These are phyloP conservation scores for Paramarasmius palmivorus DNA, from an alignment of 1,284 basidiomycete genomes.

Conservation along the genomic window DNA sequence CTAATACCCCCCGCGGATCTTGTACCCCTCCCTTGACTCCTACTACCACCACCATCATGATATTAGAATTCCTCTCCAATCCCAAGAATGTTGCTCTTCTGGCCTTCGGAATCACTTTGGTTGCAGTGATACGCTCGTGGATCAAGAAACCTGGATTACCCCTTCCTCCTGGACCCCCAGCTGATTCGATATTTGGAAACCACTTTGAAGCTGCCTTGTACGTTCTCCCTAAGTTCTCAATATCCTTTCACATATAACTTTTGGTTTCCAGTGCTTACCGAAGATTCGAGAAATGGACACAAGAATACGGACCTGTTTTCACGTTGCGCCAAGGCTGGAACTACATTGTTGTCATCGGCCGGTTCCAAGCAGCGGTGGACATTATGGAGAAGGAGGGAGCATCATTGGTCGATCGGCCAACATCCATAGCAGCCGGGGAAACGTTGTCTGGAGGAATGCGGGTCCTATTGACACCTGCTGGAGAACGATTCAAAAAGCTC, in stretches of 20 bases:
- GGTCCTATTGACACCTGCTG: constrained; percentile 21
- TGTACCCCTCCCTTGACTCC: neutral
- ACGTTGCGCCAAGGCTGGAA: constrained; percentile 39
- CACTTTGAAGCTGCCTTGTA: constrained; percentile 15
- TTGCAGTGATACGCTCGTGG: neutral
- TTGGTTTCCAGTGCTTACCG: constrained; percentile 38
- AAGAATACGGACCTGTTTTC: constrained; percentile 46
- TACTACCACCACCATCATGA: neutral
- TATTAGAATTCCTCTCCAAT: constrained; percentile 4
- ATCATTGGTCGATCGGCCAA: constrained; percentile 31
- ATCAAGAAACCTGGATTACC: constrained; percentile 3
- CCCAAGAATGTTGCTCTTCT: constrained; percentile 4
- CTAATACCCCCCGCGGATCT: too few species aligned
- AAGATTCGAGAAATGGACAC: constrained; percentile 46
- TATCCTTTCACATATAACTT: neutral
- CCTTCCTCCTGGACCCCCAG: constrained; percentile 14
- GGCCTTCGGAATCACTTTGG: neutral
- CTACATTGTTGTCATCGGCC: constrained; percentile 38
- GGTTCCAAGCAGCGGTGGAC: constrained; percentile 42
- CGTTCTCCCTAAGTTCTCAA: neutral
- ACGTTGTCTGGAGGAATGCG: constrained; percentile 24
- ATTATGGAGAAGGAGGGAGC: constrained; percentile 37
- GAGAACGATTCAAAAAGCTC: constrained; percentile 28
- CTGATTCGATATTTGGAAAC: constrained; percentile 15
- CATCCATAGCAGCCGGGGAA: constrained; percentile 26